These are phyloP conservation scores for Ailanthus altissimus DNA, from an alignment of 345 rosid species.

Conservation along the genomic window DNA sequence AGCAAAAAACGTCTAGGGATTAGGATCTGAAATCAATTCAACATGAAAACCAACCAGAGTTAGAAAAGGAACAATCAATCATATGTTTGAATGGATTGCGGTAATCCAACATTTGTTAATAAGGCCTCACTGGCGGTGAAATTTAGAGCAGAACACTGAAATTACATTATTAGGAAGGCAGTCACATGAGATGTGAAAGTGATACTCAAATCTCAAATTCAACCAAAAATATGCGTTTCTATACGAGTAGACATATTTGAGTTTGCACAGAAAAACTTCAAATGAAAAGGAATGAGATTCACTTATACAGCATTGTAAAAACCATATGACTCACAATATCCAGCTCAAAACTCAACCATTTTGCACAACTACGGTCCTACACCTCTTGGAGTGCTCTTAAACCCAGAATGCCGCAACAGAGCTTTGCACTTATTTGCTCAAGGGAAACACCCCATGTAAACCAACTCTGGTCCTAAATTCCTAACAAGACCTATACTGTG, in stretches of 20 bases:
- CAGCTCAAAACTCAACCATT: constrained; percentile 10
- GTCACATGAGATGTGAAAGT: no score
- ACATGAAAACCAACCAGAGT: no score
- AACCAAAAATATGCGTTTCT: no score
- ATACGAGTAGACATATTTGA: not conserved
- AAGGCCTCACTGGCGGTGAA: no score
- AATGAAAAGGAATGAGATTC: not conserved
- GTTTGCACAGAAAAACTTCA: not conserved
- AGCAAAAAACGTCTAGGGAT: no score
- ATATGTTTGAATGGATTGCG: no score
- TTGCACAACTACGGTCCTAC: not conserved
- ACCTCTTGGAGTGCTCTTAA: not conserved
- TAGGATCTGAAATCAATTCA: no score
- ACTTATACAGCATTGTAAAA: constrained; percentile 25
- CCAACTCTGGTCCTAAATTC: constrained; percentile 14
- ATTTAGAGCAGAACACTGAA: no score
- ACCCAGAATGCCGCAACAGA: not conserved
- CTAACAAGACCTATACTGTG: constrained; percentile 17
- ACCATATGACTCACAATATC: constrained; percentile 7
- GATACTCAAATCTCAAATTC: no score
- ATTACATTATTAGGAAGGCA: no score
- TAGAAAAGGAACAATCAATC: no score
- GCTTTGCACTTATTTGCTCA: constrained; percentile 4
- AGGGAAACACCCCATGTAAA: constrained; percentile 21
- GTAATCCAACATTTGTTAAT: no score